These are phyloP conservation scores for Eustoma russellianum DNA, from an alignment of 257 asterid species.

Conservation along the genomic window DNA sequence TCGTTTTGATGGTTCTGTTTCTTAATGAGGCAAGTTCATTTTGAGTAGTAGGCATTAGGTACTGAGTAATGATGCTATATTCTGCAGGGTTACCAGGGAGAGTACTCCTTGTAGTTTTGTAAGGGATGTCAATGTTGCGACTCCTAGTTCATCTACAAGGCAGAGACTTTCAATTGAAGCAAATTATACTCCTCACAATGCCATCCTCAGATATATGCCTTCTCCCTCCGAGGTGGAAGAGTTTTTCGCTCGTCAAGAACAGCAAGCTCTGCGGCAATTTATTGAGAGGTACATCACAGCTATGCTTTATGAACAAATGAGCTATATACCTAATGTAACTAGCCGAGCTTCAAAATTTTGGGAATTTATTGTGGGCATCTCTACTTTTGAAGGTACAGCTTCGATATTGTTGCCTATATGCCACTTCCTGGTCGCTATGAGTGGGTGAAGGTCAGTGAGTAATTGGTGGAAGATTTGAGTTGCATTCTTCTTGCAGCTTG, in stretches of 20 bases:
- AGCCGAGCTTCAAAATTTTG: too few relatives aligned
- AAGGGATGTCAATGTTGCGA: constrained; percentile 22
- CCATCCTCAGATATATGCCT: constrained; percentile 22
- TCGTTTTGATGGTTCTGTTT: background rate
- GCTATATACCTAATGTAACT: too few relatives aligned
- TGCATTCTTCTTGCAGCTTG: background rate
- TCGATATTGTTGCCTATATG: constrained; percentile 34
- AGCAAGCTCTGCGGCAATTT: constrained; percentile 41
- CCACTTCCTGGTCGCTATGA: constrained; percentile 72
- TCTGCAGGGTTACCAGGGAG: constrained; percentile 53
- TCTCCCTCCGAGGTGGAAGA: constrained; percentile 53
- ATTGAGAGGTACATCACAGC: constrained; percentile 42
- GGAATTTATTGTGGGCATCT: background rate
- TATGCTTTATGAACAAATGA: too few relatives aligned
- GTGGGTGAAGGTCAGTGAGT: constrained; percentile 47
- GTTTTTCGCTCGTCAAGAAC: constrained; percentile 44
- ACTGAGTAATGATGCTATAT: background rate
- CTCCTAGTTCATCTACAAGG: constrained; percentile 49
- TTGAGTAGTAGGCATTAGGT: background rate
- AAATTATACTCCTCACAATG: constrained; percentile 26
- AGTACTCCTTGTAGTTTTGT: constrained; percentile 53
- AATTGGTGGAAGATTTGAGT: constrained; percentile 10
- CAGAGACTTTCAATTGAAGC: constrained; percentile 16
- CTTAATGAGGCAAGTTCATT: constrained; percentile 1
- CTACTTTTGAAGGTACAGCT: constrained; percentile 53